phyloP scores from a whole-genome alignment of 805 yeast genomes.

The Kodamaea laetipori region DNA sequence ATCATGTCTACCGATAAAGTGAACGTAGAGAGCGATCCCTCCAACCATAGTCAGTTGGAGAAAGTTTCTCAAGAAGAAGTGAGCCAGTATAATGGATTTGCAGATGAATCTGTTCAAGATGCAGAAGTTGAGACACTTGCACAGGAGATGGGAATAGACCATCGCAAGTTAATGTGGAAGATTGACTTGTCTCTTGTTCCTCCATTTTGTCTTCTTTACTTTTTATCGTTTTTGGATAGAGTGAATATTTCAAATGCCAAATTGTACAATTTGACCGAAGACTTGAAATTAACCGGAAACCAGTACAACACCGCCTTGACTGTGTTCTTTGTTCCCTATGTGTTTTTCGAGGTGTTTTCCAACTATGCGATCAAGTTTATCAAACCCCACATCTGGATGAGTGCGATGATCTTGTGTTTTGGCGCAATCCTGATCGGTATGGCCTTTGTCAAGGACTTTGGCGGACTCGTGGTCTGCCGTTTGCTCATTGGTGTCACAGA shows the following conservation, averaged over 20 bases:
- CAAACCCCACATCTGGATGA: slow-evolving; percentile 66
- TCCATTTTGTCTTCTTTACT: slow-evolving; percentile 72
- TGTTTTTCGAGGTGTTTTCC: slow-evolving; percentile 63
- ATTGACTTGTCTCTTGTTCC: slow-evolving; percentile 72
- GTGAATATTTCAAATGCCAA: slow-evolving; percentile 83
- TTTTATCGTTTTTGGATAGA: slow-evolving; percentile 77
- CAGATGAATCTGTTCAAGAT: slow-evolving; percentile 10
- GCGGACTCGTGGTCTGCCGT: slow-evolving; percentile 62
- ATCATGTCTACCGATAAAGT: slow-evolving; percentile 3
- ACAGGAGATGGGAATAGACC: slow-evolving; percentile 48
- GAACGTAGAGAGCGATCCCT: slow-evolving; percentile 2
- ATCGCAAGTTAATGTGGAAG: slow-evolving; percentile 59
- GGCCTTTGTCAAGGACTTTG: slow-evolving; percentile 62
- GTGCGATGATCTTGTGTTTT: slow-evolving; percentile 59
- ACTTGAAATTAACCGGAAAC: slow-evolving; percentile 54
- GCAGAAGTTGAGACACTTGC: slow-evolving; percentile 26
- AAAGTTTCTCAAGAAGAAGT: not conserved
- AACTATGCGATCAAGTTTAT: slow-evolving; percentile 61
- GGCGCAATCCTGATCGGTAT: slow-evolving; percentile 66
- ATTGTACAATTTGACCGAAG: slow-evolving; percentile 64
- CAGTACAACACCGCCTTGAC: slow-evolving; percentile 68
- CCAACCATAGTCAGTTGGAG: slow-evolving; percentile 1
- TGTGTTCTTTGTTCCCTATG: slow-evolving; percentile 71
- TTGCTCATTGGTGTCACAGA: slow-evolving; percentile 68
- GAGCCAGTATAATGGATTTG: slow-evolving; percentile 2